Base-by-base conservation (phyloP, 2,329 filamentous ascomycete genomes). In the Didymella lethalis region DNA sequence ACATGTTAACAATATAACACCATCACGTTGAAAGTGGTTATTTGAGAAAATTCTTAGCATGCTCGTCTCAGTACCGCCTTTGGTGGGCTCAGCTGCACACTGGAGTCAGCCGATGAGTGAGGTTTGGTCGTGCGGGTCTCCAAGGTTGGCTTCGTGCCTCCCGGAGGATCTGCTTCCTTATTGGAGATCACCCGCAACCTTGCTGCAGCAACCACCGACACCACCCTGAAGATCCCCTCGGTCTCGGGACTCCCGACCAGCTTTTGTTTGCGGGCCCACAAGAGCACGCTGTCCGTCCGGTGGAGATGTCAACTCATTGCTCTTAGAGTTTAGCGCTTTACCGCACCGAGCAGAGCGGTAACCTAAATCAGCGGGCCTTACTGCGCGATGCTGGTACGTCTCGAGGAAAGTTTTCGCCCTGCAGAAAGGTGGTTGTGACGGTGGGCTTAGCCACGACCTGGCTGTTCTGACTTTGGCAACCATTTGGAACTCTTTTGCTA, bases 391-490 rank as follows among this genome's bases (percentile, higher is more conserved):
- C 28, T 38, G 38, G 29, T 18, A 25, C 31, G 20, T 28, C 29
- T 34, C n/a, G 11, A 12, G 16, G 47, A 47, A 32, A 31, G 44
- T 8, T 25, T 41, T 40, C 43, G n/a, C 43, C 51, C 51, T 54
- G 43, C 43, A 54, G 32, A 18, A 41, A 32, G n/a, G 34, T 25
- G 43, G 51, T 43, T 36, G 26, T 3, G 7, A 26, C 40, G 26
- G 43, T 31, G 32, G 25, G 10, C 2, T 32, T 47, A 47, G 51
- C 51, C 34, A 54, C 34, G 46, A 38, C 25, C 34, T 31, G 31
- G 29, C 14, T 3, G n/a, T 18, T 18, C 25, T 11, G 2, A n/a
- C 6, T 14, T 41, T 43, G 43, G 43, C 43, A 25, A 40, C 2
- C 23, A 23, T 23, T 23, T 23, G 23, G 23, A 23, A 54, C 25